These are phyloP conservation scores for Nidula niveotomentosa DNA, from an alignment of 1,284 basidiomycete species.

Conservation along the genomic window DNA sequence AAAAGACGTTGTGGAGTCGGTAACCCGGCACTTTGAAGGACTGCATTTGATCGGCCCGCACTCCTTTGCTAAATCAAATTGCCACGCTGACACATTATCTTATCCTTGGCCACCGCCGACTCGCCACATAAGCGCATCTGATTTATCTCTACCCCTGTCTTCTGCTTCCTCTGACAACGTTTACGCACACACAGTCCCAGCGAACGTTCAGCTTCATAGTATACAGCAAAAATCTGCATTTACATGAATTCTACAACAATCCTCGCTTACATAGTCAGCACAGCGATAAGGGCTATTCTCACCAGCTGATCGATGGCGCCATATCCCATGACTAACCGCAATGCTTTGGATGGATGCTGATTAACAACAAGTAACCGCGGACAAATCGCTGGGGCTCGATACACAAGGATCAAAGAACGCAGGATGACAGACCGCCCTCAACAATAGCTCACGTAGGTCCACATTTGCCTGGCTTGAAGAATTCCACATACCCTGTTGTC, in stretches of 20 bases:
- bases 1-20: conserved; percentile 9
- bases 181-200: too few relatives aligned
- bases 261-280: neutral
- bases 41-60: too few relatives aligned
- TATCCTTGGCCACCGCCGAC: neutral
- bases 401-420: too few relatives aligned
- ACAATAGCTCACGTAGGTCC: too few relatives aligned
- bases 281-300: neutral
- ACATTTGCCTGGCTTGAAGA: too few relatives aligned
- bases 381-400: too few relatives aligned
- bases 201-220: too few relatives aligned
- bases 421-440: too few relatives aligned
- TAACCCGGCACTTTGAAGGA: conserved; percentile 11
- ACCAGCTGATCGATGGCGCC: conserved; percentile 3
- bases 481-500: too few relatives aligned
- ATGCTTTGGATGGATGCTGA: neutral
- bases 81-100: conserved; percentile 6
- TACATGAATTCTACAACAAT: too few relatives aligned
- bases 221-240: too few relatives aligned
- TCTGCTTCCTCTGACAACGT: neutral
- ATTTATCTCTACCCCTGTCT: neutral
- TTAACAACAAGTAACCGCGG: neutral
- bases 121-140: neutral
- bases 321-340: conserved; percentile 4
- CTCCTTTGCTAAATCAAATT: conserved; percentile 1